These are phyloP conservation scores for Neopestalotiopsis clavispora DNA, from an alignment of 2,329 filamentous ascomycete genomes.

Conservation along the genomic window DNA sequence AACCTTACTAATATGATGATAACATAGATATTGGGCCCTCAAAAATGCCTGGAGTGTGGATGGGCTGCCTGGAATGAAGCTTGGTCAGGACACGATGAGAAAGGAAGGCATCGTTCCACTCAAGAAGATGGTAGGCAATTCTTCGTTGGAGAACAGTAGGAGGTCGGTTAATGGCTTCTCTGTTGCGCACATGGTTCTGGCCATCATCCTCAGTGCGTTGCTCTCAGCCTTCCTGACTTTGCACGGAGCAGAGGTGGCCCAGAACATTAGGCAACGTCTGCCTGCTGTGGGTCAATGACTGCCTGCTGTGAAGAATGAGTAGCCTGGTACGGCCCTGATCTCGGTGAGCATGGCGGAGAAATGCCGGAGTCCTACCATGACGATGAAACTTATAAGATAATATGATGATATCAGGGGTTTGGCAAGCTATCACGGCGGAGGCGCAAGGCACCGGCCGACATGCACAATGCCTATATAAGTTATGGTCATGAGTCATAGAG, in stretches of 20 bases:
- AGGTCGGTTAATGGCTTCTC: conserved; percentile 7
- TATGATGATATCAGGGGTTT: neutral
- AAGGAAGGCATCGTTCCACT: conserved; percentile 39
- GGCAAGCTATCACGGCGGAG: neutral
- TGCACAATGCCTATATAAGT: neutral
- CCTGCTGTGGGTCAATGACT: neutral
- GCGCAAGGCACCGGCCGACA: neutral
- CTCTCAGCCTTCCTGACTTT: neutral
- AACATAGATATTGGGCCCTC: conserved; percentile 42
- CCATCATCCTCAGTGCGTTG: conserved; percentile 15
- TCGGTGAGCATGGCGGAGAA: neutral
- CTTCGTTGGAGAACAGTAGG: conserved; percentile 28
- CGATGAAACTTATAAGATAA: too few relatives aligned
- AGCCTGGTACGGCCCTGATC: neutral
- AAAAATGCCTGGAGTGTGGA: conserved; percentile 47
- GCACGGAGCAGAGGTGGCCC: neutral
- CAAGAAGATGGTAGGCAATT: conserved; percentile 44
- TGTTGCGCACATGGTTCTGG: conserved; percentile 9
- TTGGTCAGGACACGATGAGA: conserved; percentile 35
- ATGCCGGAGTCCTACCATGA: neutral
- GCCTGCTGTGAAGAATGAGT: neutral
- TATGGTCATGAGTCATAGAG: neutral
- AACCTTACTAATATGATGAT: neutral
- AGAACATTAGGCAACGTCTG: neutral
- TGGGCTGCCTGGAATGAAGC: conserved; percentile 41